A percentile compares a stretch with the other conserved stretches of the same genome.
Conservation (phyloP, 257 asterid species). For the Solanum clarkiae region DNA sequence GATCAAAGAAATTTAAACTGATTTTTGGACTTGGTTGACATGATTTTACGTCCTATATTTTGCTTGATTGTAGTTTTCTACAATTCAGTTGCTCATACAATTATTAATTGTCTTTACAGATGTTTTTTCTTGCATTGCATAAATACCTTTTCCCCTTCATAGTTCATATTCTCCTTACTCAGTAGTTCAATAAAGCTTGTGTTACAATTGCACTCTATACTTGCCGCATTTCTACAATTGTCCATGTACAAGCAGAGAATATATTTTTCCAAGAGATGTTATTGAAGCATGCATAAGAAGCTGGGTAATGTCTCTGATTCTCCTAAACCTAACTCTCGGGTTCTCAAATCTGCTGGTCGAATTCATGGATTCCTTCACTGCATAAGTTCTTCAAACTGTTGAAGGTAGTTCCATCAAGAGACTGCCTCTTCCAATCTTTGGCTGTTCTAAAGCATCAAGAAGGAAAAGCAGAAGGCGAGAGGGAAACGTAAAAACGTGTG, state of each 20-base stretch:
- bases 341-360: neutral
- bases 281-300: neutral
- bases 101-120: neutral
- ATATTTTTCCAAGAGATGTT: neutral
- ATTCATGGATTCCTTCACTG: neutral
- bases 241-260: neutral
- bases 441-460: conserved; percentile 15
- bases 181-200: neutral
- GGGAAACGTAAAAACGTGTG: conserved; percentile 6
- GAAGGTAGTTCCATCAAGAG: conserved; percentile 20
- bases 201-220: neutral
- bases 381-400: conserved; percentile 25
- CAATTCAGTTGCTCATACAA: neutral
- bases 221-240: neutral
- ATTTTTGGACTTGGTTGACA: neutral
- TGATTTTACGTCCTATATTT: neutral
- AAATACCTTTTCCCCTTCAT: neutral
- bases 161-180: neutral
- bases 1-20: neutral
- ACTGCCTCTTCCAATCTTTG: conserved; percentile 20
- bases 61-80: neutral
- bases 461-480: conserved; percentile 12
- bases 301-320: neutral
- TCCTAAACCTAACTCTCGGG: neutral
- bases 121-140: neutral